A percentile compares a stretch with the other conserved stretches of the same genome.
phyloP scores from a whole-genome alignment of 1,139 yeast genomes.

The Suhomyces ambrosiae region DNA sequence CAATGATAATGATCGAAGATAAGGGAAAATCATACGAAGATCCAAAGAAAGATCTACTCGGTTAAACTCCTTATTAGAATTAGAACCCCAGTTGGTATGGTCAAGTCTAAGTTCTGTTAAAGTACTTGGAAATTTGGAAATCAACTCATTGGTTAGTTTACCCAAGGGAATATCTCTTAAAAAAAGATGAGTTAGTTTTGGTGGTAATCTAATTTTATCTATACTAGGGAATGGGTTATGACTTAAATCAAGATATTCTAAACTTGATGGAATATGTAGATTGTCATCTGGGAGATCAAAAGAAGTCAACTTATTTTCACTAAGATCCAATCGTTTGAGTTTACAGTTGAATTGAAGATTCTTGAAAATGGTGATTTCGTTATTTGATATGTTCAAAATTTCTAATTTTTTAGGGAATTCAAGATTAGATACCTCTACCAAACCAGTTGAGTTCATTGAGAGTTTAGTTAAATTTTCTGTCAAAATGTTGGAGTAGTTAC shows the following conservation, averaged over 20 bases:
- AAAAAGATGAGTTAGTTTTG: slow-evolving; percentile 11
- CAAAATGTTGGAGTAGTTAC: slow-evolving; percentile 23
- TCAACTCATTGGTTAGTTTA: slow-evolving; percentile 6
- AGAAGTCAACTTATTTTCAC: slow-evolving; percentile 17
- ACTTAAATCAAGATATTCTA: slow-evolving; percentile 19
- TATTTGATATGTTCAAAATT: slow-evolving; percentile 21
- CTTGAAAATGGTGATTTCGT: slow-evolving; percentile 22
- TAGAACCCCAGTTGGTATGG: slow-evolving; percentile 7
- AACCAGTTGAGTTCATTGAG: slow-evolving; percentile 26
- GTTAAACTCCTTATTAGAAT: not conserved
- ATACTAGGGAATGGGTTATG: slow-evolving; percentile 16
- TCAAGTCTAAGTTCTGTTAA: slow-evolving; percentile 12
- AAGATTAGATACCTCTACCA: slow-evolving; percentile 21
- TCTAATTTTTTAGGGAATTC: slow-evolving; percentile 21
- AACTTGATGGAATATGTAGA: slow-evolving; percentile 10
- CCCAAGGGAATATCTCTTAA: slow-evolving; percentile 15
- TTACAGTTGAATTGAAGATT: slow-evolving; percentile 18
- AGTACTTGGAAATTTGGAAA: slow-evolving; percentile 13
- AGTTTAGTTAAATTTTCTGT: slow-evolving; percentile 20
- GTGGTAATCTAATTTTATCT: slow-evolving; percentile 13
- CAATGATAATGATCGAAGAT: slow-evolving; percentile 8
- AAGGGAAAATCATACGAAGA: slow-evolving; percentile 4
- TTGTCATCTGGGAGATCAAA: slow-evolving; percentile 13
- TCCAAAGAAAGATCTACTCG: slow-evolving; percentile 2
- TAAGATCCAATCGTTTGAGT: slow-evolving; percentile 17